Conservation (phyloP, 2,329 filamentous ascomycete genomes). For the Tolypocladium sp. region DNA sequence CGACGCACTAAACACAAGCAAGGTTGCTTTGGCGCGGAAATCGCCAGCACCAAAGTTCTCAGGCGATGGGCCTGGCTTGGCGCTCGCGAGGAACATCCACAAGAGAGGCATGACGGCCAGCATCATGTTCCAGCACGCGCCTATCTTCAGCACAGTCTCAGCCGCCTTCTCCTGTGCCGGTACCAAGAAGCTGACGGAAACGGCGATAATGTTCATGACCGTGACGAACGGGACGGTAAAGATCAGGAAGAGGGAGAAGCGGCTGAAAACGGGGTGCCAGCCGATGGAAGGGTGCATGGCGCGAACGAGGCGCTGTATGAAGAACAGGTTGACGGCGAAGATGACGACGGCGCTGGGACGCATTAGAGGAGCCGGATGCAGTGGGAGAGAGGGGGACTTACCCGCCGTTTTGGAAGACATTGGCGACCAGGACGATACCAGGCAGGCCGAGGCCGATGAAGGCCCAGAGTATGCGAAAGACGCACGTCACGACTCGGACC, state of each 20-base stretch:
- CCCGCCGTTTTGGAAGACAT: constrained; percentile 26
- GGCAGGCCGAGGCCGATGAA: constrained; percentile 9
- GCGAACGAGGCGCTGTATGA: constrained; percentile 27
- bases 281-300: constrained; percentile 25
- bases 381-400: constrained; percentile 2
- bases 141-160: constrained; percentile 9
- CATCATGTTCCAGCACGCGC: constrained; percentile 12
- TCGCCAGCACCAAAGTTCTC: constrained; percentile 22
- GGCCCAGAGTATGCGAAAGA: constrained; percentile 26
- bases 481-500: constrained; percentile 21
- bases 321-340: constrained; percentile 28
- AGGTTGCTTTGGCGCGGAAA: constrained; percentile 16
- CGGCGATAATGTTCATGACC: constrained; percentile 20
- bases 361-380: background rate
- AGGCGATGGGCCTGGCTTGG: constrained; percentile 16
- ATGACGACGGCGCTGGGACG: constrained; percentile 19
- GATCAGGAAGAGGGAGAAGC: constrained; percentile 11
- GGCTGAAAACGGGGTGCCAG: constrained; percentile 20
- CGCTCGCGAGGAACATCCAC: constrained; percentile 11
- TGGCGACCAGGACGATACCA: constrained; percentile 21
- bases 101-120: constrained; percentile 13
- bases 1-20: constrained; percentile 13
- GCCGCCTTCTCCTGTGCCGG: background rate
- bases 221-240: constrained; percentile 18
- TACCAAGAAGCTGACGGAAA: constrained; percentile 14